A percentile compares a stretch with the other conserved stretches of the same genome.
These are phyloP conservation scores for Pinus albicaulis DNA, from an alignment of 75 land plant genomes.

Conservation along the genomic window DNA sequence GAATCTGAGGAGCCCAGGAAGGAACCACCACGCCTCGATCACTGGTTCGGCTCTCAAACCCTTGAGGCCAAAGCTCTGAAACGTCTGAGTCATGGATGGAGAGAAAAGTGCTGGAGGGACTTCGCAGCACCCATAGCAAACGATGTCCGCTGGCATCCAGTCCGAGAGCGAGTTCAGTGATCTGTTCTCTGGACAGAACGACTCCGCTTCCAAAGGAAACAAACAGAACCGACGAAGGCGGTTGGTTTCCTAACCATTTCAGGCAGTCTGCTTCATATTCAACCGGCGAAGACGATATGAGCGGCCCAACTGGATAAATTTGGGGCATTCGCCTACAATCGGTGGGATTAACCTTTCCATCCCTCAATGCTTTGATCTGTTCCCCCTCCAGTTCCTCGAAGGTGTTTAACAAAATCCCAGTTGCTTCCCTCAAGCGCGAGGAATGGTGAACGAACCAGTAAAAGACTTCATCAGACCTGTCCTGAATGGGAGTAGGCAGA, in stretches of 20 bases:
- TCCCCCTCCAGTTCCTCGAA: not conserved
- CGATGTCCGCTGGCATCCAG: not conserved
- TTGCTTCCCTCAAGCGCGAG: constrained; percentile 21
- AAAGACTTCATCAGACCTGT: constrained; percentile 20
- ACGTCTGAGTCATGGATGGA: not conserved
- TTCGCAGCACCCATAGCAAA: not conserved
- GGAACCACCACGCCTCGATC: not conserved
- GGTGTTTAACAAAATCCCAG: constrained; percentile 9
- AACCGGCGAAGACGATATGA: not conserved
- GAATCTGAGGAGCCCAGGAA: constrained; percentile 1
- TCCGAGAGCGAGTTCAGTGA: constrained; percentile 9
- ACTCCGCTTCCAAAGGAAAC: constrained; percentile 36
- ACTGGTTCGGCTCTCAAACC: not conserved
- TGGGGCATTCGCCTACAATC: not conserved
- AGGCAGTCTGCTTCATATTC: not conserved
- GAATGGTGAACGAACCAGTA: constrained; percentile 16
- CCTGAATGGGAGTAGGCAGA: constrained; percentile 28
- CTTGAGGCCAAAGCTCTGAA: not conserved
- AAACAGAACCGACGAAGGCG: constrained; percentile 18
- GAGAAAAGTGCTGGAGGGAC: not conserved
- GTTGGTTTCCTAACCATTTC: constrained; percentile 19
- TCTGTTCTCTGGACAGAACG: constrained; percentile 11
- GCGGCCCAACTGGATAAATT: not conserved
- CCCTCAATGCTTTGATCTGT: not conserved
- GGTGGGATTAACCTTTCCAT: not conserved